These are phyloP conservation scores for Colletotrichum chrysophilum DNA, from an alignment of 2,329 filamentous ascomycete genomes.

Conservation along the genomic window DNA sequence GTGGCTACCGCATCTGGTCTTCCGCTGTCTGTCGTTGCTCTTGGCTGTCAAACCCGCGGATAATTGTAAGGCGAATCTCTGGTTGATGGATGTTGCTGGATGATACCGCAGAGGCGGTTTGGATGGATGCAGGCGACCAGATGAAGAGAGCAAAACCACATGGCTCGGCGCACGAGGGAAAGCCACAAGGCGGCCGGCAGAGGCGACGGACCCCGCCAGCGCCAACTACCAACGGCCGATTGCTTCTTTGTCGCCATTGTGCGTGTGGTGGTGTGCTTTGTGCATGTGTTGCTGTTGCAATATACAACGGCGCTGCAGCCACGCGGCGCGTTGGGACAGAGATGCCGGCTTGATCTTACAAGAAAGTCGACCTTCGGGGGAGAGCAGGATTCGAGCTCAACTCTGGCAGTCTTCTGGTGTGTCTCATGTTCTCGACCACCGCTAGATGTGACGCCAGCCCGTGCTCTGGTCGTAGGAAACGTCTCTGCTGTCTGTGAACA, in stretches of 20 bases:
- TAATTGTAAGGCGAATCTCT: background rate
- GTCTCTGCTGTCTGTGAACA: background rate
- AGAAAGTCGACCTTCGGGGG: background rate
- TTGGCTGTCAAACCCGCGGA: background rate
- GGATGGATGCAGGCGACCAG: constrained; percentile 9
- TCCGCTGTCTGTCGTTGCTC: background rate
- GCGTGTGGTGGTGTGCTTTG: background rate
- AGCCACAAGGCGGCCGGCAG: constrained; percentile 10
- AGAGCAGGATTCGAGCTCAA: background rate
- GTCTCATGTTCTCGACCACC: background rate
- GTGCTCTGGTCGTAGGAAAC: constrained; percentile 17
- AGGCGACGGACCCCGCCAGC: background rate
- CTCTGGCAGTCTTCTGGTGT: constrained; percentile 2
- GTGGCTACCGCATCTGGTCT: background rate
- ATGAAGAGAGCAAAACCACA: constrained; percentile 7
- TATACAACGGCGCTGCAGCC: constrained; percentile 17
- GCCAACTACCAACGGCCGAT: constrained; percentile 3
- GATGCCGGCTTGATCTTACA: background rate
- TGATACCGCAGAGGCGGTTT: constrained; percentile 2
- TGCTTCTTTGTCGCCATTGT: constrained; percentile 6
- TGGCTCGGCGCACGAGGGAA: constrained; percentile 13
- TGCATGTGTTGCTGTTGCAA: constrained; percentile 5
- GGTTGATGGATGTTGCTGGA: background rate
- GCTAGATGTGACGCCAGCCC: constrained; percentile 18
- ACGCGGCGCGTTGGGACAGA: background rate